phyloP scores from a whole-genome alignment of 768 basidiomycete species.

The Trametes sanguinea region DNA sequence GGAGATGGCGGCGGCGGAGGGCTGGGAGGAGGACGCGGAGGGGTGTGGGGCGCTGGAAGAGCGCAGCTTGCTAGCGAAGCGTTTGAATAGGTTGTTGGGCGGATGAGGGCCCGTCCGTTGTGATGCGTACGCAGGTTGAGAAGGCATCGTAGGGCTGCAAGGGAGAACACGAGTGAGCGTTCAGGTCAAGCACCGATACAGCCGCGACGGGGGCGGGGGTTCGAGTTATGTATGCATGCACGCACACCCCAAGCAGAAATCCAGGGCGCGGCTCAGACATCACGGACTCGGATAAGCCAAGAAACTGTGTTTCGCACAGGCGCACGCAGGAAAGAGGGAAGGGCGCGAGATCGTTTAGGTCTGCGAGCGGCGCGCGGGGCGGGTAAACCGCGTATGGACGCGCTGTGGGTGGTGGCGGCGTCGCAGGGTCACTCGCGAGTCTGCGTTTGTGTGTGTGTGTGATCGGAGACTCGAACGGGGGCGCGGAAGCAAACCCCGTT shows the following conservation, averaged over 20 bases:
- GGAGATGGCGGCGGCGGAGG: not conserved
- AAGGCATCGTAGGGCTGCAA: not conserved
- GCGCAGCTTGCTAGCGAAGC: slow-evolving; percentile 21
- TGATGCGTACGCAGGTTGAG: not conserved
- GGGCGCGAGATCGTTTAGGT: not conserved
- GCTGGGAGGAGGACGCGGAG: not conserved
- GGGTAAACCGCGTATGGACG: slow-evolving; percentile 6
- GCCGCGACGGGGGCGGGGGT: not conserved
- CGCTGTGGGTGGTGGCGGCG: no score
- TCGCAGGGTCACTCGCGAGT: no score
- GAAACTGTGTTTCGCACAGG: no score
- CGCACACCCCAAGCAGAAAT: not conserved
- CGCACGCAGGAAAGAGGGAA: no score
- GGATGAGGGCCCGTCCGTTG: not conserved
- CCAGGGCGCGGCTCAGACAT: no score
- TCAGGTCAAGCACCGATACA: not conserved
- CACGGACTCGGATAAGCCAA: no score
- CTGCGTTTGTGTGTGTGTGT: not conserved
- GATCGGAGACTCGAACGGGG: not conserved
- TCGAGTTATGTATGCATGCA: not conserved
- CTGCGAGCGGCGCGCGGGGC: not conserved
- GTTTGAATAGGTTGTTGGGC: slow-evolving; percentile 14
- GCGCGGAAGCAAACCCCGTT: slow-evolving; percentile 4
- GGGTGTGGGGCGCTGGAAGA: slow-evolving; percentile 4
- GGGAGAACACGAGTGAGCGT: not conserved